Base-by-base conservation (phyloP, 2,329 filamentous ascomycete species). In the Aspergillus ibericus region DNA sequence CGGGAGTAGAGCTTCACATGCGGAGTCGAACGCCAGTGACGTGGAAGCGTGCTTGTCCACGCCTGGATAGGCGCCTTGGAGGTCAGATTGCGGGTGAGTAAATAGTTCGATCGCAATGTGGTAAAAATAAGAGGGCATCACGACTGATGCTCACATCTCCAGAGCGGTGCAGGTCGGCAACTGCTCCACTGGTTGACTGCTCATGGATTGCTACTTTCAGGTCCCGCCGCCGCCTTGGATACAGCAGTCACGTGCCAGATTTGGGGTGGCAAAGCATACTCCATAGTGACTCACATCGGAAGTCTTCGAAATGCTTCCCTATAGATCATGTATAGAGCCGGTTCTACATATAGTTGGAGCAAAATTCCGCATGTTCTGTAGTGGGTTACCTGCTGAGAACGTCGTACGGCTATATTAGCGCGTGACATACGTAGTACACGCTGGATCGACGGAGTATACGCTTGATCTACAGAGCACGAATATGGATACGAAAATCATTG, bases 61-160 rank as follows among this genome's bases (percentile, higher is more conserved):
- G 20, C 29, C 44, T 25, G 47, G 49, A 35, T 49, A 58, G 29
- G 55, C 35, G 42, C 51, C 60, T 48, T 55, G 51, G 18, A 61
- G 54, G 55, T 59, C 60, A 47, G 64, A 57, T 50, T 66, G 62
- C 46, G 64, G 59, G 47, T 70, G 75, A 62, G 79, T 71, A 66
- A 85, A 80, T 16, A 88, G 74, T 80, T 88, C 85, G 66, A 88
- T 79, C 63, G 78, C 79, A 59, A 88, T 71, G 67, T 88, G 84
- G 68, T 85, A 88, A 72, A 87, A 87, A 72, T 86, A 87, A 52
- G 82, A 81, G 71, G 82, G 82, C 83, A 85, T 85, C 64, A 78
- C 75, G 75, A 64, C 66, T 60, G 65, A 70, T 67, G 56, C 62
- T 73, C 68, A 69, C 25, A 44, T 53, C n/a, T 44, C 51, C 44